Conservation (phyloP, 108 stramenopile genomes). For the Pseudonitzschia delicatissima region DNA sequence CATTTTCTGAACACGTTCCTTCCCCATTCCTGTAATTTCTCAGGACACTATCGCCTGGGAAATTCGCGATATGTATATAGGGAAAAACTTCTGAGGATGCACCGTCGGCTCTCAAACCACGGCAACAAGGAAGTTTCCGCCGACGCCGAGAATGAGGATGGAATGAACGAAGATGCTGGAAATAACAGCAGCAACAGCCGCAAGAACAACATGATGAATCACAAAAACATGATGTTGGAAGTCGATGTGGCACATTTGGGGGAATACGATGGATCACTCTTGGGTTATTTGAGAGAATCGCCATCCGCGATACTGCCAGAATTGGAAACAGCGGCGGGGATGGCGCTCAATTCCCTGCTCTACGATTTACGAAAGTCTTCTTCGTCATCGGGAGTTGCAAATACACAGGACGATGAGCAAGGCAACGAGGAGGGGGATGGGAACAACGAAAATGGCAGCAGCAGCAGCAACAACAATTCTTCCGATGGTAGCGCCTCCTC, state of each 20-base stretch:
- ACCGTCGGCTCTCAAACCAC: conserved; percentile 50
- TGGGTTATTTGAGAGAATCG: conserved; percentile 64
- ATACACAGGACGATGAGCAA: not conserved
- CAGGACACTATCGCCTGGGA: conserved; percentile 84
- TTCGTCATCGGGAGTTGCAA: not conserved
- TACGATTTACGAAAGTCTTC: conserved; percentile 33
- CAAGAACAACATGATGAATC: conserved; percentile 9
- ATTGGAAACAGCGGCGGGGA: conserved; percentile 69
- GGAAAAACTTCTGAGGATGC: conserved; percentile 77
- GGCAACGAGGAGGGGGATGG: conserved; percentile 19
- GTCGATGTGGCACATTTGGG: conserved; percentile 81
- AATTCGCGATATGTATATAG: conserved; percentile 71
- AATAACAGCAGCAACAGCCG: not conserved
- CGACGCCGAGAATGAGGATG: conserved; percentile 4
- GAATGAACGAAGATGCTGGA: not conserved
- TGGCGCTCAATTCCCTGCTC: conserved; percentile 69
- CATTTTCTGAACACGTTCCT: no score
- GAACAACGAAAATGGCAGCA: not conserved
- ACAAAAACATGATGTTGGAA: conserved; percentile 50
- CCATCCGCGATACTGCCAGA: conserved; percentile 66
- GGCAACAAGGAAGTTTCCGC: not conserved
- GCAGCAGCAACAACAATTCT: not conserved
- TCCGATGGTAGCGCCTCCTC: conserved; percentile 15
- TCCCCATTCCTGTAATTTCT: not conserved
- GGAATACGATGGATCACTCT: conserved; percentile 80